Base-by-base conservation (phyloP, 2,329 filamentous ascomycete genomes). In the Pseudogymnoascus sp. region DNA sequence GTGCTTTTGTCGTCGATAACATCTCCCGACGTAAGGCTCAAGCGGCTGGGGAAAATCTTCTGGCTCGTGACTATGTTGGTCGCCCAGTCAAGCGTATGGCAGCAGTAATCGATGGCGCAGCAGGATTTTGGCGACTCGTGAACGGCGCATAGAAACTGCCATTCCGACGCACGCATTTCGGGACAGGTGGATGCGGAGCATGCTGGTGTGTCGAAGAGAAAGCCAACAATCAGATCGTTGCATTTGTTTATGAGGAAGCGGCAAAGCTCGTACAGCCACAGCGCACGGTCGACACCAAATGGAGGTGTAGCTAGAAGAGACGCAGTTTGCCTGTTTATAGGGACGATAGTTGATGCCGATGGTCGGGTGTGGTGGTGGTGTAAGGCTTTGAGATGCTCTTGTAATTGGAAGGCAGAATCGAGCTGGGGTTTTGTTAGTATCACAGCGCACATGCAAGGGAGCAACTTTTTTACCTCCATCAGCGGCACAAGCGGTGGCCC, bases 21-120 rank as follows among this genome's bases (percentile, higher is more conserved):
- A 70, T 71, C 70, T 61, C 70, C 74, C 61, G 70, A 69, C 11
- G 70, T 72, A 56, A 76, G 65, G 64, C 73, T 76, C 60, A 77
- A 66, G 50, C 94, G 85, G 69, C 91, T 96, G 0, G 94, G 93
- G 73, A 99, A 99, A 73, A 94, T 89, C 79, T 97, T 97, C 62
- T 91, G 90, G 70, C 92, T 94, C 2, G 93, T 96, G 63, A 99
- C 87, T 18, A 93, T 90, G 71, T 95, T 96, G 63, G 91, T 92
- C 2, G 94, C 94, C 91, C 93, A 97, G 77, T 99, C 94, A 47
- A 99, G 86, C 0, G 94, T 99, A 74, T 99, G 94, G 75, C 93
- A 97, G 82, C 92, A 97, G 78, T 99, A 99, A 77, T 99, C 94
- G 72, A 99, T 97, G 61, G 94, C 94, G 76, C 93, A 97, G 79